These are phyloP conservation scores for Pestalotiopsis sp. DNA, from an alignment of 2,329 filamentous ascomycete genomes.

Conservation along the genomic window DNA sequence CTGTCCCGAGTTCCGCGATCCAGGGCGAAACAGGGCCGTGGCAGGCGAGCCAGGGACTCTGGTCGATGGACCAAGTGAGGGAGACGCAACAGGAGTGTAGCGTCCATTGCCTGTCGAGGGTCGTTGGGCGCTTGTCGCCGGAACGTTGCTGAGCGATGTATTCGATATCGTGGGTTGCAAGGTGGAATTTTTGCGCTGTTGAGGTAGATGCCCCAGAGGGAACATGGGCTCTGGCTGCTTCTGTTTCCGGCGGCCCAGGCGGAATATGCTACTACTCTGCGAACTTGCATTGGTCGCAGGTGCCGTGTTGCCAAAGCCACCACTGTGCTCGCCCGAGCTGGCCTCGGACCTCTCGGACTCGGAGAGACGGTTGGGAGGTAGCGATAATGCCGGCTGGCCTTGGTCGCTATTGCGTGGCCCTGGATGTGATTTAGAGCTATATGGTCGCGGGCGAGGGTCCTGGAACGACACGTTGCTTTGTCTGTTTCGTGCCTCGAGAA, in stretches of 20 bases:
- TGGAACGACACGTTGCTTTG: conserved; percentile 57
- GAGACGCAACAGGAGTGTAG: conserved; percentile 36
- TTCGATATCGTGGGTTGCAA: conserved; percentile 37
- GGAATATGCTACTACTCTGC: conserved; percentile 72
- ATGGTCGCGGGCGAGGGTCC: conserved; percentile 43
- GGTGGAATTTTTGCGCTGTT: conserved; percentile 55
- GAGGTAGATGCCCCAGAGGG: conserved; percentile 80
- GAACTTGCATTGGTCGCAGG: conserved; percentile 65
- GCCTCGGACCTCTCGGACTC: conserved; percentile 91
- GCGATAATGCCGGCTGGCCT: conserved; percentile 59
- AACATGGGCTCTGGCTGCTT: conserved; percentile 78
- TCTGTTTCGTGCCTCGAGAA: conserved; percentile 32
- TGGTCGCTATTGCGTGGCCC: conserved; percentile 62
- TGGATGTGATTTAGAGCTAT: conserved; percentile 24
- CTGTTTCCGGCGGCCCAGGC: conserved; percentile 73
- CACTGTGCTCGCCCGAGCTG: conserved; percentile 66
- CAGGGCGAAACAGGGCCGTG: conserved; percentile 49
- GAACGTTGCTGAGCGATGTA: conserved; percentile 39
- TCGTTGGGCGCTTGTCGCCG: conserved; percentile 20
- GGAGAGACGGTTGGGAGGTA: conserved; percentile 67
- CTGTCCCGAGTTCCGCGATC: conserved; percentile 55
- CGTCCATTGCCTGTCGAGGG: conserved; percentile 30
- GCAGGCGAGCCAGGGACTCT: conserved; percentile 44
- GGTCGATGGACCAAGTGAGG: conserved; percentile 27
- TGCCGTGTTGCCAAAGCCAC: conserved; percentile 56